Evolutionary conservation across 208 protist genomes (phyloP).

Genomic region (Trypanosoma congolense): DNA sequence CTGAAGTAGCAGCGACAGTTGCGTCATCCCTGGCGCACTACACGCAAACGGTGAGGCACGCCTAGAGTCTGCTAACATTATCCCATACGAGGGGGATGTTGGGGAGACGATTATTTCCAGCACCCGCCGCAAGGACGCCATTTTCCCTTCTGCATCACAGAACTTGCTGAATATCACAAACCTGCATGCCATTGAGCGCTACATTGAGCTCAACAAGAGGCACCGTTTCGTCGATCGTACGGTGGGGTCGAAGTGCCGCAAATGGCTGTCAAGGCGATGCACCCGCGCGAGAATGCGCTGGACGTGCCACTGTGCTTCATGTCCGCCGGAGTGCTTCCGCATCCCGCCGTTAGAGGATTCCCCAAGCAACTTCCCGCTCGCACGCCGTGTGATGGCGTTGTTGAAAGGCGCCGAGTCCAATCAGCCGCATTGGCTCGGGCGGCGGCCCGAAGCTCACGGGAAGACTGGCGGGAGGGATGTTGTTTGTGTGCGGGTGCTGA

Average conservation of each 20-base stretch:
- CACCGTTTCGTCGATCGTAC: constrained; percentile 51
- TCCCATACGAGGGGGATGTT: neutral
- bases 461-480: constrained; percentile 12
- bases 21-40: neutral
- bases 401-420: constrained; percentile 62
- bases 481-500: constrained; percentile 35
- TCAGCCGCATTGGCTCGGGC: constrained; percentile 34
- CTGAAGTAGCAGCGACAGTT: neutral
- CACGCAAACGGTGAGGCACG: neutral
- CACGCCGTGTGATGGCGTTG: constrained; percentile 58
- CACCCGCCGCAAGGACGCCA: constrained; percentile 47
- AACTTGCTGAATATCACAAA: constrained; percentile 47
- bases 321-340: constrained; percentile 67
- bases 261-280: constrained; percentile 39
- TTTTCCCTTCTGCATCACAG: constrained; percentile 39
- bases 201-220: constrained; percentile 47
- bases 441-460: constrained; percentile 8
- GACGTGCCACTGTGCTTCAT: constrained; percentile 78
- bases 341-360: constrained; percentile 62
- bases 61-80: neutral
- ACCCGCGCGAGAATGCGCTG: constrained; percentile 53
- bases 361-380: constrained; percentile 45
- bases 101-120: constrained; percentile 30
- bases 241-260: constrained; percentile 43
- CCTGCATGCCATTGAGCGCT: constrained; percentile 47